phyloP scores from a whole-genome alignment of 805 yeast genomes.

The Metschnikowia kunwiensis region DNA sequence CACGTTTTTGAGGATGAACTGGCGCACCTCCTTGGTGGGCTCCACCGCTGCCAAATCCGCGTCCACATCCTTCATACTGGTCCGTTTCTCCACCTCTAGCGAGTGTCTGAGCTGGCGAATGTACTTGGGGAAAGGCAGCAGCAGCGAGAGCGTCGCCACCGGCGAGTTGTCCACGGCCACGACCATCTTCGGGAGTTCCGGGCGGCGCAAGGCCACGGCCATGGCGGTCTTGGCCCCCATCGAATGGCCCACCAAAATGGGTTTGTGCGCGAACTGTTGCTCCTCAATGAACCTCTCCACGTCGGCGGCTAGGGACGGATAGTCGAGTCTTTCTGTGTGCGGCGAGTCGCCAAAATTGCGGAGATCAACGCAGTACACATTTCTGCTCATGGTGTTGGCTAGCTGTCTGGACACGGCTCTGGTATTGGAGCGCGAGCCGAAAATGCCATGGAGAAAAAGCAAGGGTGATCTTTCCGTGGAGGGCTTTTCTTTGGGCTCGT shows the following conservation, averaged over 20 bases:
- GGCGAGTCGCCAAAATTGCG: slow-evolving; percentile 95
- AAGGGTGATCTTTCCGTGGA: slow-evolving; percentile 52
- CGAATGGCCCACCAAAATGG: slow-evolving; percentile 74
- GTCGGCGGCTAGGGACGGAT: slow-evolving; percentile 79
- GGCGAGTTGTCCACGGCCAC: slow-evolving; percentile 92
- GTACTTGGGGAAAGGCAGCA: slow-evolving; percentile 62
- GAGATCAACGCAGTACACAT: slow-evolving; percentile 69
- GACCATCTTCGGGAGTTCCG: slow-evolving; percentile 56
- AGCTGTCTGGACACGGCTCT: slow-evolving; percentile 69
- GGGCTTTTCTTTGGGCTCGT: slow-evolving; percentile 25
- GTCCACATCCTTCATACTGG: slow-evolving; percentile 65
- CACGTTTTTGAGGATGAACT: slow-evolving; percentile 73
- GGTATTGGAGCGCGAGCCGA: slow-evolving; percentile 81
- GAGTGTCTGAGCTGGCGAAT: slow-evolving; percentile 61
- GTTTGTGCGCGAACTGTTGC: slow-evolving; percentile 34
- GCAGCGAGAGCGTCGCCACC: slow-evolving; percentile 51
- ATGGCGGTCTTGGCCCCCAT: slow-evolving; percentile 95
- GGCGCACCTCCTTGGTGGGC: slow-evolving; percentile 56
- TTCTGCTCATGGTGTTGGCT: slow-evolving; percentile 46
- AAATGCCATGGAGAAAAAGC: slow-evolving; percentile 80
- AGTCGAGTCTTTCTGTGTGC: slow-evolving; percentile 65
- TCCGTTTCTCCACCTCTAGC: slow-evolving; percentile 43
- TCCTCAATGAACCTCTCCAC: slow-evolving; percentile 67
- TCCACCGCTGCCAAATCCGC: slow-evolving; percentile 61
- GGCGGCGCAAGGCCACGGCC: slow-evolving; percentile 74